Base-by-base conservation (phyloP, 441 rosid species). In the Gossypium gossypioides region DNA sequence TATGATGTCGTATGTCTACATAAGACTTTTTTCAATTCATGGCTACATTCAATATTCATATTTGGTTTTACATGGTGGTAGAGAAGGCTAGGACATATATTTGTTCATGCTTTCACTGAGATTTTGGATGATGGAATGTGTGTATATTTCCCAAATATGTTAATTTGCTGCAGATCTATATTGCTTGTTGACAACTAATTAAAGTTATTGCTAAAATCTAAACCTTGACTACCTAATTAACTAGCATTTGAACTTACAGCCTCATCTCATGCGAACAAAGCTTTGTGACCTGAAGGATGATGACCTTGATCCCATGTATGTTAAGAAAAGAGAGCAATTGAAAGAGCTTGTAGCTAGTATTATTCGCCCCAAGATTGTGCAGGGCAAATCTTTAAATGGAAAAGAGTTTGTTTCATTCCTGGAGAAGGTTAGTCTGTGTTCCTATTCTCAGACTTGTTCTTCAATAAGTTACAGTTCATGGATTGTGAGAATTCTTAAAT, bases 201-300 rank as follows among this genome's bases (percentile, higher is more conserved):
- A 12, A 9, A 10, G 62, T 32, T 29, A 2, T 16, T 54, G 32
- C 48, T 46, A 71, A 57, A n/a, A 37, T 27, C 19, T 27, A 54
- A 50, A 52, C 32, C 69, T 62, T 22, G 6, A 10, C 24, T 37
- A 59, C 75, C 81, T 75, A 60, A 83, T 69, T 73, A 10, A 57
- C 44, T 70, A 34, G 78, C 71, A 75, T 73, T 75, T 79, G 72
- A 69, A 73, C 71, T 62, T 81, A 70, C 89, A 95, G 99, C 99
- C 99, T 70, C 99, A 95, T 84, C 90, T 95, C 76, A 88, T 86
- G 85, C 87, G 99, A 59, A 95, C 99, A 29, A 95, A 88, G 87
- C 96, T 95, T 54, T 95, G 99, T 75, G 99, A 95, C 82, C 69
- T 95, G 85, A 91, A 90, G 82, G 99, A 95, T 81, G 87, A 78